These are phyloP conservation scores for Torulaspora franciscae DNA, from an alignment of 805 yeast species.

Conservation along the genomic window DNA sequence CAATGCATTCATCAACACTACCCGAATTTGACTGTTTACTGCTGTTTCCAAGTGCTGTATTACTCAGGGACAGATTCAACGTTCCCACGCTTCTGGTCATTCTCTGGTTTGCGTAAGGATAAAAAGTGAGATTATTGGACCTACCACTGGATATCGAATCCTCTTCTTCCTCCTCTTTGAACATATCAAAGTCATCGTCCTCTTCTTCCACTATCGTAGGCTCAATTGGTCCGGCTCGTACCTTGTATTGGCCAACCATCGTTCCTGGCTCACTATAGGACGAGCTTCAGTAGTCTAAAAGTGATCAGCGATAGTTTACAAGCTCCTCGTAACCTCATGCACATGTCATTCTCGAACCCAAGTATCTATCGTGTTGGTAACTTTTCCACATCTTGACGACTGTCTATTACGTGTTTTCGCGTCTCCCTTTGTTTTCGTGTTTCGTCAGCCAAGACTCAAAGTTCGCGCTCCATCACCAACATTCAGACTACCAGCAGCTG, in stretches of 20 bases:
- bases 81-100: conserved; percentile 51
- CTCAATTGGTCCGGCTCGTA: conserved; percentile 3
- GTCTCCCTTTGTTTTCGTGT: conserved; percentile 7
- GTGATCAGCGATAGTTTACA: not conserved
- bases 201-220: conserved; percentile 12
- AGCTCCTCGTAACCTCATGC: not conserved
- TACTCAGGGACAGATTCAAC: conserved; percentile 45
- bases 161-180: conserved; percentile 6
- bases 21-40: conserved; percentile 17
- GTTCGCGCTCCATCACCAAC: not conserved
- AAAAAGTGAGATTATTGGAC: conserved; percentile 28
- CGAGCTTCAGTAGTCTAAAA: not conserved
- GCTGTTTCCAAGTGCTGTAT: conserved; percentile 21
- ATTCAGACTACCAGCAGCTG: not conserved
- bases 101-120: conserved; percentile 29
- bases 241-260: conserved; percentile 8
- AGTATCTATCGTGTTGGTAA: not conserved
- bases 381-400: not conserved
- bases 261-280: not conserved
- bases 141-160: not conserved
- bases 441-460: conserved; percentile 2
- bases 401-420: conserved; percentile 10
- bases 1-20: conserved; percentile 21
- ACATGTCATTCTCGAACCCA: not conserved
- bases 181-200: conserved; percentile 17